Conservation (phyloP, 2,329 filamentous ascomycete genomes). For the Trematosphaeria pertusa region DNA sequence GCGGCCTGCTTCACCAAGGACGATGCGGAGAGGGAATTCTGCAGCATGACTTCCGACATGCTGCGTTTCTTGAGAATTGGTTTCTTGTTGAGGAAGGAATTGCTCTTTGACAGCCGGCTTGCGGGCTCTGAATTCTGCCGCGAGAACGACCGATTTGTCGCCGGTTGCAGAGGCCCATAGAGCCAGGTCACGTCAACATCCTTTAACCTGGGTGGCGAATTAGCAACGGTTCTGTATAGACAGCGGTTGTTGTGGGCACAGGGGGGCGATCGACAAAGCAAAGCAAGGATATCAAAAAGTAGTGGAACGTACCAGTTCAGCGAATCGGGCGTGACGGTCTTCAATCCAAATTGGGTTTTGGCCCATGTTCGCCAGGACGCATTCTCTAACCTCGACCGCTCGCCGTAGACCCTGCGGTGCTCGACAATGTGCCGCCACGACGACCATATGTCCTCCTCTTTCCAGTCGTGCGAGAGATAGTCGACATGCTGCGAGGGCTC, state of each 20-base stretch:
- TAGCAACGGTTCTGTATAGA: slow-evolving; percentile 28
- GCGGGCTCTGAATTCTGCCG: slow-evolving; percentile 58
- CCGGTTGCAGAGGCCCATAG: slow-evolving; percentile 88
- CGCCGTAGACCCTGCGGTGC: slow-evolving; percentile 78
- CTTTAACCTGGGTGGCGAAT: slow-evolving; percentile 74
- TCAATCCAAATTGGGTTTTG: slow-evolving; percentile 86
- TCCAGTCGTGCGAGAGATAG: slow-evolving; percentile 92
- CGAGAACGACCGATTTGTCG: slow-evolving; percentile 62
- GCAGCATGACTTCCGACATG: slow-evolving; percentile 94
- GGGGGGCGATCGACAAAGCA: slow-evolving; percentile 37
- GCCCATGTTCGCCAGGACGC: slow-evolving; percentile 98
- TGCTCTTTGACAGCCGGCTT: slow-evolving; percentile 65
- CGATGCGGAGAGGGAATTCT: slow-evolving; percentile 84
- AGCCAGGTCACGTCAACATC: slow-evolving; percentile 98
- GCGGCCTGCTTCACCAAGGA: slow-evolving; percentile 90
- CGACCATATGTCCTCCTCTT: slow-evolving; percentile 95
- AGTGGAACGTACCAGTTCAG: slow-evolving; percentile 79
- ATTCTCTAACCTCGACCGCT: slow-evolving; percentile 86
- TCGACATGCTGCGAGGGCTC: slow-evolving; percentile 91
- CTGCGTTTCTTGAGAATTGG: slow-evolving; percentile 96
- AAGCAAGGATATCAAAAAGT: too few species aligned
- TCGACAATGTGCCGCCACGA: slow-evolving; percentile 94
- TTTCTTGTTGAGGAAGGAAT: slow-evolving; percentile 78
- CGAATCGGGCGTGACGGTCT: slow-evolving; percentile 87
- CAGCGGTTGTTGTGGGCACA: slow-evolving; percentile 25